Evolutionary conservation across 805 yeast species (phyloP), one percentile per base, ranked within the genome.

Genomic region (Wickerhamiella occidentalis): DNA sequence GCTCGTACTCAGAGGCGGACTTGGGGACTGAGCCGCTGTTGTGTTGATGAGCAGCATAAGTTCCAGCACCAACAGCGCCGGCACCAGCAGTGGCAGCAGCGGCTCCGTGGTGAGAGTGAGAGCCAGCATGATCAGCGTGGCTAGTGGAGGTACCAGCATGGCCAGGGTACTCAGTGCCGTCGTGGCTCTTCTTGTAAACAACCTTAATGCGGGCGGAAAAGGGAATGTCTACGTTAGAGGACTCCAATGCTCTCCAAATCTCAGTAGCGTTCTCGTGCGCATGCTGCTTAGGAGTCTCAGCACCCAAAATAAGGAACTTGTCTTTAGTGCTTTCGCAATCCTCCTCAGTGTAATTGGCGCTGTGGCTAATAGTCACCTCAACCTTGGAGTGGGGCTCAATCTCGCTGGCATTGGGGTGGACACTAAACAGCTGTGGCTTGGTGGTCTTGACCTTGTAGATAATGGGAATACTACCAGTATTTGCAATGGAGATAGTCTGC

Each of bases 361-460:
- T 88, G 54, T 86, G 78, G 59, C 86, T 85, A 59, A 92, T 63
- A 43, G 88, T 77, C 48, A 92, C 84, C 49, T 82, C 78, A 48
- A 80, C 67, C 21, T 79, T 65, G 55, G 77, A 76, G 30, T 94
- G 92, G 12, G 97, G 88, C 25, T 71, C 72, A 51, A 92, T 72
- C 30, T 82, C 65, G 13, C 92, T 78, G 52, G 96, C 90, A 66
- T 88, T 92, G 54, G 98, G 98, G 69, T 96, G 82, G 47, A 92
- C 97, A 66, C 95, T 85, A 72, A 88, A 75, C 66, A 85, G 72
- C 66, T 85, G 88, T 53, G 98, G 98, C 8, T 97, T 96, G 6
- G 98, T 92, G 42, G 98, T 90, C 70, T 90, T 92, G 62, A 92
- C 96, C 71, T 92, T 92, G 74, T 86, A 92, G 26, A 95, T 96